Evolutionary conservation across 495 filamentous ascomycete genomes (phyloP).

Genomic region (Pseudotulostoma volvatum): DNA sequence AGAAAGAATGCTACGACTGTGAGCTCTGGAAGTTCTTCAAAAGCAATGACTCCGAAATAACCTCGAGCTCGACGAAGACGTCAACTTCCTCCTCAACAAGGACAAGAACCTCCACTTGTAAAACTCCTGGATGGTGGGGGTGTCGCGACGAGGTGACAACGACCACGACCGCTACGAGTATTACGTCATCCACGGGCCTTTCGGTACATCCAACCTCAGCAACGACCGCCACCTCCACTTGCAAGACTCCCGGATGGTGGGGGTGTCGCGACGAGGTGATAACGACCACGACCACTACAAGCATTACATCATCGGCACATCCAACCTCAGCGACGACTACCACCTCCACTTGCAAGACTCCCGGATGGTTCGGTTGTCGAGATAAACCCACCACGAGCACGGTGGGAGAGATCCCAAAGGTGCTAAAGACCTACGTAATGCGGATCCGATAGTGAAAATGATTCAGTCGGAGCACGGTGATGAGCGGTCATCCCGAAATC

Average conservation of each 20-base stretch:
- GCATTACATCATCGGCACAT: slow-evolving; percentile 9
- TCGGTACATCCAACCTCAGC: too few species aligned
- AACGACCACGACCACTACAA: slow-evolving; percentile 12
- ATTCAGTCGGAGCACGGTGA: too few species aligned
- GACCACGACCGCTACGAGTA: slow-evolving; percentile 33
- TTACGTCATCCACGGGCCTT: slow-evolving; percentile 40
- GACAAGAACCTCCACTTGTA: slow-evolving; percentile 68
- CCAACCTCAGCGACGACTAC: slow-evolving; percentile 12
- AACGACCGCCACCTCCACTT: slow-evolving; percentile 53
- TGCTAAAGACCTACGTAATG: too few species aligned
- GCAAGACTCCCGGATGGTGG: slow-evolving; percentile 64
- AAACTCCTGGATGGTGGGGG: slow-evolving; percentile 67
- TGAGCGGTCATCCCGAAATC: too few species aligned
- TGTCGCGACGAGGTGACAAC: slow-evolving; percentile 45
- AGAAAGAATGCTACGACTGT: slow-evolving; percentile 74
- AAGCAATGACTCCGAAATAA: slow-evolving; percentile 68
- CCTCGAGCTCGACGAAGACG: slow-evolving; percentile 40
- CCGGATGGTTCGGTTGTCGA: slow-evolving; percentile 61
- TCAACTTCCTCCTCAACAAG: slow-evolving; percentile 37
- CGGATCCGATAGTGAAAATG: too few species aligned
- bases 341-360: slow-evolving; percentile 37
- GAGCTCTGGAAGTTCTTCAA: slow-evolving; percentile 86
- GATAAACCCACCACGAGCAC: too few species aligned
- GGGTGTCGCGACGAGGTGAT: slow-evolving; percentile 32
- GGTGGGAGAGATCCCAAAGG: too few species aligned